A percentile compares a stretch with the other conserved stretches of the same genome.
These are phyloP conservation scores for Thelonectria olida DNA, from an alignment of 2,329 filamentous ascomycete genomes.

Conservation along the genomic window DNA sequence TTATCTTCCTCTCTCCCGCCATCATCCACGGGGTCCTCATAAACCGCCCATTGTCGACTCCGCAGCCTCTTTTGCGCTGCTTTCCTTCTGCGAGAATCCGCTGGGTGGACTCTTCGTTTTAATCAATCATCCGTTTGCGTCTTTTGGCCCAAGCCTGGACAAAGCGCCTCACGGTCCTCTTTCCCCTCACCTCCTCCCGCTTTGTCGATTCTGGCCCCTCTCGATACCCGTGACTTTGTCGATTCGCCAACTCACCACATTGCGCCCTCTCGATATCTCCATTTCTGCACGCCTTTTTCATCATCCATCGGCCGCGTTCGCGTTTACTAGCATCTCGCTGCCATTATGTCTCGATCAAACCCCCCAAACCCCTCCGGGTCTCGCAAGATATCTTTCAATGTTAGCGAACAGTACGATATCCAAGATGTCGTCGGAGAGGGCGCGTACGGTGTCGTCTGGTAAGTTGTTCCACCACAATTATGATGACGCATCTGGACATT, in stretches of 20 bases:
- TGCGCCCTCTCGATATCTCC: conserved; percentile 18
- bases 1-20: conserved; percentile 9
- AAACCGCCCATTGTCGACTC: conserved; percentile 20
- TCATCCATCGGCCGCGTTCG: conserved; percentile 2
- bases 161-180: conserved; percentile 36
- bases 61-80: conserved; percentile 5
- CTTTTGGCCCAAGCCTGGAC: conserved; percentile 34
- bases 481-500: not conserved
- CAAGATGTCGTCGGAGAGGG: conserved; percentile 99
- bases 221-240: conserved; percentile 16
- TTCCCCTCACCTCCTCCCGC: conserved; percentile 32
- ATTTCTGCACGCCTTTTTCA: conserved; percentile 7
- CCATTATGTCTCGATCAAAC: conserved; percentile 62
- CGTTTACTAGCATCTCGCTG: conserved; percentile 10
- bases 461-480: conserved; percentile 51
- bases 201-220: conserved; percentile 16
- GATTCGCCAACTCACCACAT: conserved; percentile 17
- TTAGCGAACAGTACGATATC: conserved; percentile 99
- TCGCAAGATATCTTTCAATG: conserved; percentile 99
- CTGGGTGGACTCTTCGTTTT: conserved; percentile 32
- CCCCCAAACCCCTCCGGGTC: conserved; percentile 69
- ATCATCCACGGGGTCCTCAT: conserved; percentile 8
- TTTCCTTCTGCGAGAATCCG: conserved; percentile 19
- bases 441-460: conserved; percentile 98
- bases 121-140: conserved; percentile 27